Evolutionary conservation across 2,329 filamentous ascomycete genomes (phyloP).

Genomic region (Didymella keratinophila): DNA sequence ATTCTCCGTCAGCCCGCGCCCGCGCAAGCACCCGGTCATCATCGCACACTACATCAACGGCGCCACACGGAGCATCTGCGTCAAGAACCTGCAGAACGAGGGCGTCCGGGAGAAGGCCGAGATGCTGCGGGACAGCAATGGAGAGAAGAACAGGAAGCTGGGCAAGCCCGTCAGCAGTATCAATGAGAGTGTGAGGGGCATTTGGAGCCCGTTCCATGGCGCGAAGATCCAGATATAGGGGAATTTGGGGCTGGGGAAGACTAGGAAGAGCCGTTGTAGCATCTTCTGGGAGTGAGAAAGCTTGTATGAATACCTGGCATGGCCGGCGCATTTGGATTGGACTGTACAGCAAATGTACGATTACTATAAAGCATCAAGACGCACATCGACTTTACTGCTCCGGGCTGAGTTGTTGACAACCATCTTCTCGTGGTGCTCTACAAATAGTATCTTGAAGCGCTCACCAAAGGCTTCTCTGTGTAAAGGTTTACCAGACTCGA

Average conservation of each 20-base stretch:
- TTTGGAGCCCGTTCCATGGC: conserved; percentile 71
- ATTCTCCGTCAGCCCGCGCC: conserved; percentile 88
- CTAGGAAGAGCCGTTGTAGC: conserved; percentile 14
- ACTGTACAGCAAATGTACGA: conserved; percentile 36
- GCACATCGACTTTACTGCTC: not conserved
- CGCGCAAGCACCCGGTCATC: conserved; percentile 87
- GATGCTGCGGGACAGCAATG: conserved; percentile 75
- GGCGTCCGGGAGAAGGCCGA: conserved; percentile 83
- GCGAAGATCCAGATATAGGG: conserved; percentile 51
- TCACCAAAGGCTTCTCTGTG: no score
- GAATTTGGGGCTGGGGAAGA: not conserved
- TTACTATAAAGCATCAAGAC: conserved; percentile 22
- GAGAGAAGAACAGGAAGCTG: conserved; percentile 72
- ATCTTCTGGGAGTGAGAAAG: conserved; percentile 1
- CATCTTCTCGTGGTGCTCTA: no score
- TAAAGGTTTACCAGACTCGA: not conserved
- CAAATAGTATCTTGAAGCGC: not conserved
- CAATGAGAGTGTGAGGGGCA: conserved; percentile 70
- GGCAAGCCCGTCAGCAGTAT: conserved; percentile 67
- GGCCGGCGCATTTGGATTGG: conserved; percentile 28
- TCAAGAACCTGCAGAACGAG: conserved; percentile 81
- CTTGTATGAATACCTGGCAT: conserved; percentile 27
- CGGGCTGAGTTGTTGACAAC: not conserved
- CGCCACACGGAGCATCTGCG: conserved; percentile 82
- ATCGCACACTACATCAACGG: conserved; percentile 94